phyloP scores from a whole-genome alignment of 164 flowering plant genomes.

The Stephania cephalantha region DNA sequence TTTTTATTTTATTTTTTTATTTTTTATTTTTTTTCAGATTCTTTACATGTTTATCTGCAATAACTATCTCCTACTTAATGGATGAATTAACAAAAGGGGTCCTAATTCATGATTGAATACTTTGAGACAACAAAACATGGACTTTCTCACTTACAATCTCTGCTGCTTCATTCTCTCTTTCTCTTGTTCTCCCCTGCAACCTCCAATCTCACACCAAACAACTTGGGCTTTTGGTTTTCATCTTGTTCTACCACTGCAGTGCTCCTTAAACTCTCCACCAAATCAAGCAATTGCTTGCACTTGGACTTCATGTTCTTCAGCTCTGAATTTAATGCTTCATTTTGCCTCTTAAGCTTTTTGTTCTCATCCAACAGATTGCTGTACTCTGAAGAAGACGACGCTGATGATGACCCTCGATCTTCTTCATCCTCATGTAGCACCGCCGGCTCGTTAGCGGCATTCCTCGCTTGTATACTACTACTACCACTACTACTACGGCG shows the following conservation, averaged over 20 bases:
- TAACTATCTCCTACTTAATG: not conserved
- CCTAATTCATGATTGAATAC: not conserved
- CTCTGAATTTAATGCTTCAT: constrained; percentile 2
- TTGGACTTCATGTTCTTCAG: constrained; percentile 7
- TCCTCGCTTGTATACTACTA: not conserved
- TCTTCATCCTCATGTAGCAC: not conserved
- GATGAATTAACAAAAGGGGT: too few relatives aligned
- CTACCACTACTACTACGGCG: not conserved
- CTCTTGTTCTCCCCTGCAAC: not conserved
- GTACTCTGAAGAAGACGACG: not conserved
- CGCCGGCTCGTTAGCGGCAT: not conserved
- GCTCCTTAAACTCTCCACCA: not conserved
- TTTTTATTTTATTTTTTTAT: too few relatives aligned
- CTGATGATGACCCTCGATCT: constrained; percentile 4
- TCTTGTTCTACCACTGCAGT: not conserved
- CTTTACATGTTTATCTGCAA: not conserved
- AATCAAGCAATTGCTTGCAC: constrained; percentile 1
- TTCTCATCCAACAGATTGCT: constrained; percentile 3
- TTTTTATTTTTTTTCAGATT: too few relatives aligned
- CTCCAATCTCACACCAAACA: constrained; percentile 9
- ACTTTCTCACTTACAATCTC: constrained; percentile 4
- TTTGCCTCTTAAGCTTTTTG: constrained; percentile 8
- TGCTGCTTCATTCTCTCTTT: not conserved
- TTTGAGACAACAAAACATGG: constrained; percentile 4
- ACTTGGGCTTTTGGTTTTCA: not conserved